A percentile compares a stretch with the other conserved stretches of the same genome.
These are phyloP conservation scores for Nannizziopsis arthrosporioides DNA, from an alignment of 2,329 filamentous ascomycete genomes.

Conservation along the genomic window DNA sequence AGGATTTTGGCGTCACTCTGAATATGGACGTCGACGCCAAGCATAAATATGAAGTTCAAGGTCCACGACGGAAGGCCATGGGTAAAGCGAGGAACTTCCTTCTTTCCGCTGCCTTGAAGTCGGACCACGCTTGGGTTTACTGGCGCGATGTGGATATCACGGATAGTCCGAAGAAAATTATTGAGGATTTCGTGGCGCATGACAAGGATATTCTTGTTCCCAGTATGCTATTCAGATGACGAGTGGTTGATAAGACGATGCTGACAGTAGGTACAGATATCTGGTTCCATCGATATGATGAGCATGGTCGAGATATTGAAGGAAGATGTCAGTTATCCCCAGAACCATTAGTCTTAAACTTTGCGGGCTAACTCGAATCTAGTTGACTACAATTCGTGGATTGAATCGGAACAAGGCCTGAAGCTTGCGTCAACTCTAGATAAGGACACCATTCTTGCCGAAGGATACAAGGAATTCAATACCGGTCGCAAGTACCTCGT, in stretches of 20 bases:
- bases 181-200: slow-evolving; percentile 92
- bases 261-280: slow-evolving; percentile 51
- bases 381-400: slow-evolving; percentile 99
- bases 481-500: slow-evolving; percentile 87
- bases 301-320: slow-evolving; percentile 70
- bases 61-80: slow-evolving; percentile 79
- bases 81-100: slow-evolving; percentile 86
- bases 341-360: too few species aligned
- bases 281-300: slow-evolving; percentile 83
- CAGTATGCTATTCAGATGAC: slow-evolving; percentile 49
- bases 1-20: slow-evolving; percentile 67
- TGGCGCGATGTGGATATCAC: slow-evolving; percentile 97
- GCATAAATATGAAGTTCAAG: slow-evolving; percentile 79
- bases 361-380: slow-evolving; percentile 16
- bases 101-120: slow-evolving; percentile 68
- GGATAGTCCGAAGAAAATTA: slow-evolving; percentile 72
- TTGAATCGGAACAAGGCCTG: slow-evolving; percentile 76
- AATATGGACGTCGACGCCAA: slow-evolving; percentile 70
- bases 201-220: slow-evolving; percentile 88
- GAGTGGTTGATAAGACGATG: background rate
- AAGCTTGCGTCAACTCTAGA: slow-evolving; percentile 61
- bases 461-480: slow-evolving; percentile 90
- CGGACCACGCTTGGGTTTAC: slow-evolving; percentile 96
- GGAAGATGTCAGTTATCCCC: slow-evolving; percentile 62
- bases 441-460: slow-evolving; percentile 73